Evolutionary conservation across 2,329 filamentous ascomycete species (phyloP), one percentile per base, ranked within the genome.

Genomic region (Trematosphaeria pertusa): DNA sequence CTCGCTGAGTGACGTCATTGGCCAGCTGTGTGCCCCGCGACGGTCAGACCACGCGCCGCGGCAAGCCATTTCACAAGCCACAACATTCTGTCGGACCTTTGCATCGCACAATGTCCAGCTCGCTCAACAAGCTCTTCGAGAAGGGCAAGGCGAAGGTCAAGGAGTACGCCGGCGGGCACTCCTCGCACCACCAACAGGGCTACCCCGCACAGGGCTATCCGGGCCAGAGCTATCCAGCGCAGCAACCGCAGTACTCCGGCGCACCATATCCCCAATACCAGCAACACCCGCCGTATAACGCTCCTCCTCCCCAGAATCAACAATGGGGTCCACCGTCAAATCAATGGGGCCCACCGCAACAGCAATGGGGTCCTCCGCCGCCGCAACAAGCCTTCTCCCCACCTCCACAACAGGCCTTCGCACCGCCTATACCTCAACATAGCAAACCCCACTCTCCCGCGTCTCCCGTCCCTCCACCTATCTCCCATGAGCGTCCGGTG

Each of bases 121-220:
- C 58, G 4, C 53, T 71, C 21, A 67, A 71, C 49, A 70, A 70
- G 41, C 52, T 69, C 4, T 51, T 71, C 32, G 67, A 68, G 24
- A 70, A 70, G 34, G 69, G 69, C 33, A 71, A 71, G 47, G 65
- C 65, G 3, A 71, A 71, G 40, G 58, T 68, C n/a, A 65, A 68
- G 38, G 65, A 69, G 46, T 64, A 63, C 42, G 52, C 62, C 7
- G 52, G 52, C 43, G 48, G 53, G 32, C 54, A 52, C 6, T 49
- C 57, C 2, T 56, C 60, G 10, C 61, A 65, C n/a, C 59, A 55
- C 18, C 50, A 50, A 15, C 62, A 58, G 26, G 44, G 55, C 50
- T 60, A 62, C n/a, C 55, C 56, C 5, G 40, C 30, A 33, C 47
- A 54, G 20, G 42, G 36, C 37, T 47, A 50, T 31, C 49, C 55